Evolutionary conservation across 148 eudicot species (phyloP).

Genomic region (Agrostemma githago): DNA sequence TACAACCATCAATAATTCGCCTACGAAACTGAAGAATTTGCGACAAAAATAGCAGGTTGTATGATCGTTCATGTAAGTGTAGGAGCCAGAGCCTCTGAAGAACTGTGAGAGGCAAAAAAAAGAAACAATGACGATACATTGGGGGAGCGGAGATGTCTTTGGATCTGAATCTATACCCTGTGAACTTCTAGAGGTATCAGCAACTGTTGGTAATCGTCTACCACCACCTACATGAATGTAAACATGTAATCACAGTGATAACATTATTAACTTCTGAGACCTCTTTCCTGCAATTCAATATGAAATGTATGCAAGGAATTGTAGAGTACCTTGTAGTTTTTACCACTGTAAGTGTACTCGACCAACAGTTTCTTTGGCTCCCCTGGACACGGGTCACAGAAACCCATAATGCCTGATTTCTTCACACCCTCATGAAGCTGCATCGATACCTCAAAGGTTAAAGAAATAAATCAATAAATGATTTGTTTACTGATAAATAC

Average conservation of each 20-base stretch:
- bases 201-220: conserved; percentile 61
- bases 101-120: not conserved
- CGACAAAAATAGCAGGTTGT: not conserved
- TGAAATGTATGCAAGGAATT: not conserved
- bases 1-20: conserved; percentile 7
- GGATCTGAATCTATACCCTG: conserved; percentile 31
- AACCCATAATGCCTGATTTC: conserved; percentile 98
- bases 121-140: not conserved
- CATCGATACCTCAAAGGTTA: not conserved
- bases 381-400: conserved; percentile 94
- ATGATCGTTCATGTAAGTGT: conserved; percentile 1
- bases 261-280: not conserved
- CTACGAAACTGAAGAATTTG: not conserved
- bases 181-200: conserved; percentile 57
- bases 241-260: not conserved
- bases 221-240: conserved; percentile 44
- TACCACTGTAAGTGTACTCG: conserved; percentile 53
- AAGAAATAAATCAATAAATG: not conserved
- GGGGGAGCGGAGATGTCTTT: not conserved
- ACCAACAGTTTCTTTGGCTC: conserved; percentile 66
- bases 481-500: not conserved
- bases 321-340: conserved; percentile 51
- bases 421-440: conserved; percentile 97
- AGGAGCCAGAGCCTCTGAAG: not conserved
- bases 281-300: no score